A percentile compares a stretch with the other conserved stretches of the same genome.
Evolutionary conservation across 345 rosid species (phyloP).

Genomic region (Ceriops decandra): DNA sequence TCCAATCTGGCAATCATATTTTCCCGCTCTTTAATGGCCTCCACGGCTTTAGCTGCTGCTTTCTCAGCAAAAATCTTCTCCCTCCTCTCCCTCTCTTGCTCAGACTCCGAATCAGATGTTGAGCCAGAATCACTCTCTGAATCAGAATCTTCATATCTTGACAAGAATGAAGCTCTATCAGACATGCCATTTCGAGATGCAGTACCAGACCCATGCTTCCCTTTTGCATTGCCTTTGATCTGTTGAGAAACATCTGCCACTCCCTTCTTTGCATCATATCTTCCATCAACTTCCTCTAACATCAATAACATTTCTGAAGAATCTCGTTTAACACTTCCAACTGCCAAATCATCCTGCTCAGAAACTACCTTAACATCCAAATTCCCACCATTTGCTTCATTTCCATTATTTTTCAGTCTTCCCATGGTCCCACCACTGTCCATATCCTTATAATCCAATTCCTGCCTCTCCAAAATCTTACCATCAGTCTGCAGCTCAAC

Average conservation of each 20-base stretch:
- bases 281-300: conserved; percentile 26
- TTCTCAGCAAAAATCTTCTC: conserved; percentile 71
- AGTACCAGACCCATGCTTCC: conserved; percentile 29
- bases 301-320: conserved; percentile 22
- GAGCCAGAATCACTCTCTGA: conserved; percentile 61
- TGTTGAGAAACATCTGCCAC: conserved; percentile 33
- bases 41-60: conserved; percentile 73
- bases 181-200: conserved; percentile 35
- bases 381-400: conserved; percentile 35
- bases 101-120: conserved; percentile 77
- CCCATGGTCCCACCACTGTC: conserved; percentile 6
- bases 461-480: conserved; percentile 26
- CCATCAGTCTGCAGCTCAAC: conserved; percentile 39
- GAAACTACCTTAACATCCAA: conserved; percentile 23
- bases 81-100: conserved; percentile 69
- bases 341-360: conserved; percentile 26
- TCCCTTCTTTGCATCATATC: conserved; percentile 31
- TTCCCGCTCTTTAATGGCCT: conserved; percentile 75
- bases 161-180: conserved; percentile 31
- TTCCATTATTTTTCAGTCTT: conserved; percentile 23
- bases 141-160: conserved; percentile 46
- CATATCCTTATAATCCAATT: conserved; percentile 26
- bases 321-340: conserved; percentile 17
- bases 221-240: conserved; percentile 31
- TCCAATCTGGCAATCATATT: conserved; percentile 82